Conservation (phyloP, 2,329 filamentous ascomycete genomes). For the Aureobasidium sp. region DNA sequence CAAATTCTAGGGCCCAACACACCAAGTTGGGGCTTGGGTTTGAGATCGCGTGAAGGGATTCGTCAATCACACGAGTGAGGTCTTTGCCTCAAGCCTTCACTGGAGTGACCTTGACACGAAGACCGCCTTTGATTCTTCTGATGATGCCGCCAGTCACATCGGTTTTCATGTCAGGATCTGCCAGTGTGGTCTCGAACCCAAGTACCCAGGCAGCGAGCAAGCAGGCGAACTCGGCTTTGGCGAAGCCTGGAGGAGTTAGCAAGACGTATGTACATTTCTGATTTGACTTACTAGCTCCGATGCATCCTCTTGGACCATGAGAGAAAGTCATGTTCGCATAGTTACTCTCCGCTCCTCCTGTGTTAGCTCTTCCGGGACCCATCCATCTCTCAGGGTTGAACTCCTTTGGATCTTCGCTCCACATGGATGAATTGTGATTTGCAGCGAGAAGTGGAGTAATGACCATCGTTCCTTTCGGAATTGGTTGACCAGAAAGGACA, state of each 20-base stretch:
- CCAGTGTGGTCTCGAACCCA: constrained; percentile 20
- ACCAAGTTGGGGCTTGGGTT: no score
- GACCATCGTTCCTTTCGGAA: constrained; percentile 35
- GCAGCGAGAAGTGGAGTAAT: constrained; percentile 37
- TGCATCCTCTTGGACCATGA: constrained; percentile 31
- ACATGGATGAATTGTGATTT: constrained; percentile 37
- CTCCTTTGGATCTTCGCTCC: constrained; percentile 36
- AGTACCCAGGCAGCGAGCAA: constrained; percentile 23
- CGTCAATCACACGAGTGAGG: no score
- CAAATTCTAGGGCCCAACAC: no score
- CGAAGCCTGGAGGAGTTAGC: constrained; percentile 19
- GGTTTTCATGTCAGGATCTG: constrained; percentile 16
- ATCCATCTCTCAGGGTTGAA: constrained; percentile 43
- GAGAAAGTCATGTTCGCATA: constrained; percentile 39
- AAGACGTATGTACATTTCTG: neutral
- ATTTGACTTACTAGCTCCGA: constrained; percentile 21
- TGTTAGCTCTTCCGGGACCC: constrained; percentile 31
- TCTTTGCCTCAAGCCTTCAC: constrained; percentile 13
- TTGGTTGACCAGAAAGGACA: constrained; percentile 25
- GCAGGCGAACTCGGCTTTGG: constrained; percentile 24
- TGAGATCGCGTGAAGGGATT: no score
- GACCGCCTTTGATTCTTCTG: constrained; percentile 15
- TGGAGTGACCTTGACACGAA: constrained; percentile 12
- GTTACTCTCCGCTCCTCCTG: constrained; percentile 33
- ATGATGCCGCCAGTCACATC: constrained; percentile 13